Base-by-base conservation (phyloP, 352 stramenopile species). In the Phytophthora sp. region DNA sequence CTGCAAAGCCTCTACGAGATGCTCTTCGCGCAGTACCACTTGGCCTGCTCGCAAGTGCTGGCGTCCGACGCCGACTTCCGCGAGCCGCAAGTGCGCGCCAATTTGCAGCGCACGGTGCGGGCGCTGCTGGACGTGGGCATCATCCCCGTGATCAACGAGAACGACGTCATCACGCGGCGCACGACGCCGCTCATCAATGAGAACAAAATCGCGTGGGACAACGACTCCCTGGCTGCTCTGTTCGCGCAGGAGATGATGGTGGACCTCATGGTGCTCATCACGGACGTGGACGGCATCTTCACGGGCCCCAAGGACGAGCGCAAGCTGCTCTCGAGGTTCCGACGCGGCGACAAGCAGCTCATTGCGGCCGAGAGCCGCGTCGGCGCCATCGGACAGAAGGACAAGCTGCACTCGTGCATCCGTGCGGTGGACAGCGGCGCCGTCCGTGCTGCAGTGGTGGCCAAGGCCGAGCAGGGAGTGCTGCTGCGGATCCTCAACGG, bases 1-100 rank as follows among this genome's bases (percentile, higher is more conserved):
- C 71, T 95, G 34, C 87, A 95, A 65, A 91, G 82, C 62, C 72
- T 95, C 8, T 95, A 95, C 44, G 87, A 95, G 69, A 88, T 93
- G 79, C 74, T 95, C 21, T 95, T 95, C 37, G 73, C 81, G 44
- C 87, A 95, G 69, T 95, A 93, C 60, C 82, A 95, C 52, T 55
- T 95, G 39, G 82, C 82, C 2, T 95, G 87, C 60, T 90, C 87
- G 31, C 87, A 95, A 57, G 78, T 95, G 24, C 53, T 95, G 61
- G 82, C 84, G 27, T 91, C 84, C 7, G 87, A 95, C 65, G 74
- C 80, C 8, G 87, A 95, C 61, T 95, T 95, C 55, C 60, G 82
- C 43, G 70, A 84, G 28, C 82, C 84, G 0, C 62, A 67, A 18
- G 75, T 92, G 24, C 82, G 86, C 3, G 60, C 69, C 31, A 95